These are phyloP conservation scores for Platanthera zijinensis DNA, from an alignment of 106 monocot genomes.

Conservation along the genomic window DNA sequence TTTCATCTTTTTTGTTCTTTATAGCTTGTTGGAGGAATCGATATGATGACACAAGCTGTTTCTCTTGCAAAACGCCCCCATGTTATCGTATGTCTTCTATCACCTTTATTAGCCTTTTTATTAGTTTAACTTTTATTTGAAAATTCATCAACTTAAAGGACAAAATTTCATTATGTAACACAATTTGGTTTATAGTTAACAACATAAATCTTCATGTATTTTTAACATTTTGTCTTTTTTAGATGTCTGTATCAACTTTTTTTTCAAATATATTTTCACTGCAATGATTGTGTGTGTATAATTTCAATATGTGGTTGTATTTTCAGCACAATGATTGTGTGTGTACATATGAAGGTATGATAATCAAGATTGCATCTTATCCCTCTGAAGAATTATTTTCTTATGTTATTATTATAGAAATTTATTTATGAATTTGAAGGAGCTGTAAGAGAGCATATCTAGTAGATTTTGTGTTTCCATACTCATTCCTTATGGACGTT, in stretches of 20 bases:
- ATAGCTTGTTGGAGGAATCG: constrained; percentile 89
- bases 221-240: background rate
- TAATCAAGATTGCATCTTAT: no score
- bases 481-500: background rate
- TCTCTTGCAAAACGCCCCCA: constrained; percentile 87
- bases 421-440: no score
- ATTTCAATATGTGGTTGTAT: no score
- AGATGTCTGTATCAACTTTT: no score
- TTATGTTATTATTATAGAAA: no score
- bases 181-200: background rate
- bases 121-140: background rate
- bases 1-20: constrained; percentile 5
- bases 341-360: no score
- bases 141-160: background rate
- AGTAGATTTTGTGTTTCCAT: background rate
- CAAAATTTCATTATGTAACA: background rate
- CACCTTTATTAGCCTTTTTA: background rate
- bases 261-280: no score
- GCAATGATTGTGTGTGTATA: no score
- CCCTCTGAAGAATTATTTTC: no score
- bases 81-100: constrained; percentile 48
- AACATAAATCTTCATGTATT: background rate
- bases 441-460: background rate
- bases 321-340: no score
- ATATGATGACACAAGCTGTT: constrained; percentile 64